phyloP scores from a whole-genome alignment of 2,329 filamentous ascomycete genomes.

The Penicillium griseofulvum region DNA sequence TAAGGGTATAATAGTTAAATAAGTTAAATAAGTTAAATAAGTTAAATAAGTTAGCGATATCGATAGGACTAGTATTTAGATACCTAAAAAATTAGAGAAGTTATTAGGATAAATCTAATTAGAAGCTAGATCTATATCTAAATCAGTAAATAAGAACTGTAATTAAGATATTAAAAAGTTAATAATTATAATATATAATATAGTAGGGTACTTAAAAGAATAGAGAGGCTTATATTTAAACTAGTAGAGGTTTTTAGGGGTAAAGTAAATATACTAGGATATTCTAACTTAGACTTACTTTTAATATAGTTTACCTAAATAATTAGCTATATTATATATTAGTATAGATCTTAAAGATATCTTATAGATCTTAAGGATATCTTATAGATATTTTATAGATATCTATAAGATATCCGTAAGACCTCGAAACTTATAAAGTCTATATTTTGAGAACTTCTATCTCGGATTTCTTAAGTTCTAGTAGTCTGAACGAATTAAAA shows the following conservation, averaged over 20 bases:
- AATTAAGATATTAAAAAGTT: not conserved
- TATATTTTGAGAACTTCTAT: too few species aligned
- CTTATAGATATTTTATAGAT: too few species aligned
- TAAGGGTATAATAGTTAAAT: not conserved
- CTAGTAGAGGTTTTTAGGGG: not conserved
- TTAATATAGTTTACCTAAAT: too few species aligned
- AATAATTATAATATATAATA: not conserved
- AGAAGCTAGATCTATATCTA: not conserved
- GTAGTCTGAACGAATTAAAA: not conserved
- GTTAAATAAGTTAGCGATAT: not conserved
- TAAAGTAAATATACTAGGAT: not conserved
- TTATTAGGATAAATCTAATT: not conserved
- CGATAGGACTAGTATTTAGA: not conserved
- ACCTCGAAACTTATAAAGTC: too few species aligned
- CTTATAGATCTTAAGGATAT: too few species aligned
- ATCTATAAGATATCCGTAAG: too few species aligned
- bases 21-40: not conserved
- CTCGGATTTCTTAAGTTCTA: too few species aligned
- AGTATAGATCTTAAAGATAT: too few species aligned
- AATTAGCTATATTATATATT: too few species aligned
- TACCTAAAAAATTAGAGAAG: too few species aligned
- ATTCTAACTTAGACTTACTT: not conserved
- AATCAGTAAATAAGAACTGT: not conserved
- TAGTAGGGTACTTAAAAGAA: not conserved
- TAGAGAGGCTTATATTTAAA: not conserved